Evolutionary conservation across 176 grass and related monocot genomes (phyloP), one percentile per base, ranked within the genome.

Genomic region (Rhynchospora pubera): DNA sequence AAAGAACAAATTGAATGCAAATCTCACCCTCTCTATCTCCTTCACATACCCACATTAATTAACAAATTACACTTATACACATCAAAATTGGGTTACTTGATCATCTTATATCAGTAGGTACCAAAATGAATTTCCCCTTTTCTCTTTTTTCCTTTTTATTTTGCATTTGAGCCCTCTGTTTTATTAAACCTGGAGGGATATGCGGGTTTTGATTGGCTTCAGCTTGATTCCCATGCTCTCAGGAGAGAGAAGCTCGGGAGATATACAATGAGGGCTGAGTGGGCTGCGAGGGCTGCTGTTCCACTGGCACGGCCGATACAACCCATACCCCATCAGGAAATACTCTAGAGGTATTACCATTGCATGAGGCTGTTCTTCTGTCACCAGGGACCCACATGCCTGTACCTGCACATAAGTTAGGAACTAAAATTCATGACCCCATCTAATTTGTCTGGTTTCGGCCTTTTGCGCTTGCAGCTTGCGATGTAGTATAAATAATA

Each of bases 191-290:
- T 84, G 57, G 22, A 89, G 87, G 0, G 95, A 88, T 32, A 86
- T 82, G 46, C 92, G 88, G 1, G 95, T 98, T 88, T 94, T 98
- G 85, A 98, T 98, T 61, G 95, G 95, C 79, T 98, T 98, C 26
- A 98, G 84, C 82, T 98, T 98, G 82, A 98, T 88, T 73, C 95
- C 95, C 95, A 98, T 98, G 87, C 92, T 98, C 89, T 98, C 95
- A 0, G 95, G 95, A 2, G 95, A 98, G 0, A 98, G 90, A 67
- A 98, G 95, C 59, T 98, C 95, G 1, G 92, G 92, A 0, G 95
- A 93, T 69, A 98, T 93, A 71, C 89, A 85, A 63, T 87, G 90
- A 5, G 90, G 95, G 70, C 57, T 94, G 21, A 94, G 84, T 3
- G 95, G 93, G 42, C 92, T 98, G 57, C 90, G 61, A 2, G 88